Percentiles rank a stretch among this genome's conserved stretches.
Evolutionary conservation across 176 grass and related monocot genomes (phyloP).

Genomic region (Pontederia crassipes): DNA sequence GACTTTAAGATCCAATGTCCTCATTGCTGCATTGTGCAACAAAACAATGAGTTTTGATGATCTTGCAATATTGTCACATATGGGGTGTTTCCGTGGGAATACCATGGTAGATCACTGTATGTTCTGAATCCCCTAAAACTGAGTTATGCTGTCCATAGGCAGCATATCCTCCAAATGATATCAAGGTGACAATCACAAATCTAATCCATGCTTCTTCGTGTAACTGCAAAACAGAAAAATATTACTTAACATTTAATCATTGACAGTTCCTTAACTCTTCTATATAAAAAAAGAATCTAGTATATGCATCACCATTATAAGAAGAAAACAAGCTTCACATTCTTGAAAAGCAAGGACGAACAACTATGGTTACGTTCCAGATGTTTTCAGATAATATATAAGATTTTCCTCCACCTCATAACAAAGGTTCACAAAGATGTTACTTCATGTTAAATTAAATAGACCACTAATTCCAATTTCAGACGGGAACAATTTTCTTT

Average conservation of each 20-base stretch:
- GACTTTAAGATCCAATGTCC: background rate
- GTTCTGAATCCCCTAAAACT: constrained; percentile 31
- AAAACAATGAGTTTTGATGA: background rate
- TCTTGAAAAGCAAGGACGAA: too few species aligned
- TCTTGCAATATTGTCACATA: background rate
- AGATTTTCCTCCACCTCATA: too few species aligned
- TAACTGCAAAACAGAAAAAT: constrained; percentile 35
- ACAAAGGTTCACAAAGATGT: too few species aligned
- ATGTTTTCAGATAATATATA: too few species aligned
- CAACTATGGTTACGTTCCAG: too few species aligned
- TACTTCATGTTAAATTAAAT: too few species aligned
- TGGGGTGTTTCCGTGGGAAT: constrained; percentile 49
- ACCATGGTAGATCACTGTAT: constrained; percentile 42
- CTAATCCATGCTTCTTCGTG: constrained; percentile 96
- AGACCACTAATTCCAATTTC: too few species aligned
- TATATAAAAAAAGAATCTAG: background rate
- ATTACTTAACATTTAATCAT: background rate
- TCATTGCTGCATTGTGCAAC: too few species aligned
- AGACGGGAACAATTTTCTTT: too few species aligned
- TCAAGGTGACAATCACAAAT: constrained; percentile 72
- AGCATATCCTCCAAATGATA: constrained; percentile 55
- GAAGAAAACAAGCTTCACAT: too few species aligned
- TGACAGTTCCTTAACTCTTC: background rate
- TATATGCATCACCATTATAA: background rate
- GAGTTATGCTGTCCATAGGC: constrained; percentile 75